Evolutionary conservation across 176 grass and related monocot species (phyloP).

Genomic region (Juncus effusus): DNA sequence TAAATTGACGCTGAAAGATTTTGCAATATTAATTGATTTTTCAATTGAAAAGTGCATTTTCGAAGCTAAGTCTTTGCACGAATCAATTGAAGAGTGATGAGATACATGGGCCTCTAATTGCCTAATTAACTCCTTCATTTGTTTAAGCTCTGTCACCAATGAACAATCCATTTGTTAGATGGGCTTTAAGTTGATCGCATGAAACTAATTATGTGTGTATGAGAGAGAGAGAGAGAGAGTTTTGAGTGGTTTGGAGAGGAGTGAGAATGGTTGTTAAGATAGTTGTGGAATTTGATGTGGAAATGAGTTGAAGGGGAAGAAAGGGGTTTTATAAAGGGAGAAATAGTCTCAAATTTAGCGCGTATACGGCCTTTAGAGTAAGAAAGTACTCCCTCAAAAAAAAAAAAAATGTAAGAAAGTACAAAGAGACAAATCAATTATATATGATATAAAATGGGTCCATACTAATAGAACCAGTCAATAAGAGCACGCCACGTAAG

Average conservation of each 20-base stretch:
- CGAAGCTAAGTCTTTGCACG: conserved; percentile 43
- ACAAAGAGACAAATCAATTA: too few species aligned
- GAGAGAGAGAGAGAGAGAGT: neutral
- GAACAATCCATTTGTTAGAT: conserved; percentile 25
- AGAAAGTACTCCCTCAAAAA: too few species aligned
- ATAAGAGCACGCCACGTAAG: too few species aligned
- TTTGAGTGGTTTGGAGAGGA: conserved; percentile 19
- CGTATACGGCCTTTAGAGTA: neutral
- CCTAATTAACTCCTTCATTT: conserved; percentile 42
- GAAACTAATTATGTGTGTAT: conserved; percentile 6
- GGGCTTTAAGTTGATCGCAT: neutral
- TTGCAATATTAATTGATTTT: conserved; percentile 49
- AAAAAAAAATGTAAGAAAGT: too few species aligned
- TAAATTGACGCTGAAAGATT: neutral
- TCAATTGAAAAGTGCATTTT: conserved; percentile 42
- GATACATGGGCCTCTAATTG: conserved; percentile 50
- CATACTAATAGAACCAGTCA: too few species aligned
- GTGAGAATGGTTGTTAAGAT: conserved; percentile 34
- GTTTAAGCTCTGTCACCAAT: conserved; percentile 54
- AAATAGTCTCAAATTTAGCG: conserved; percentile 9
- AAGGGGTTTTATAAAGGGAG: conserved; percentile 16
- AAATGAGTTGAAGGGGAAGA: neutral
- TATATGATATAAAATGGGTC: too few species aligned
- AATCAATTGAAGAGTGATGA: conserved; percentile 11
- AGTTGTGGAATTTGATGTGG: conserved; percentile 26